Evolutionary conservation across 495 filamentous ascomycete species (phyloP).

Genomic region (Annulohypoxylon nitens): DNA sequence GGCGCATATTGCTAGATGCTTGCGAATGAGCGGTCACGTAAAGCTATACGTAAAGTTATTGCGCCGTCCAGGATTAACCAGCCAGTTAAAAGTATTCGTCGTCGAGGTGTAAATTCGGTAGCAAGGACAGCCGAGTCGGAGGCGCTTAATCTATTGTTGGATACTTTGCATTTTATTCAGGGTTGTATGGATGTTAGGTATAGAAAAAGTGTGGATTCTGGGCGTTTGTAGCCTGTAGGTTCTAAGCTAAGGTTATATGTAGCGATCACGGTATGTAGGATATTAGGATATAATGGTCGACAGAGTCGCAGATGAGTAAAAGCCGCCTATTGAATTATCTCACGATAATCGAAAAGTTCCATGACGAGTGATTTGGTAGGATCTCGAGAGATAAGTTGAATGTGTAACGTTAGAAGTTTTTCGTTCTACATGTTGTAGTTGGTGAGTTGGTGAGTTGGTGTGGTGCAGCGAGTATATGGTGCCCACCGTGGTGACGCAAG

Average conservation of each 20-base stretch:
- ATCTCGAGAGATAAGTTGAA: conserved; percentile 4
- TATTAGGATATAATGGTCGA: conserved; percentile 11
- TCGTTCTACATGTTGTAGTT: background rate
- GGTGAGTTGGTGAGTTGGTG: background rate
- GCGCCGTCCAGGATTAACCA: conserved; percentile 34
- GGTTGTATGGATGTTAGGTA: background rate
- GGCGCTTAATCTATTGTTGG: conserved; percentile 36
- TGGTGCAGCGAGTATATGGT: background rate
- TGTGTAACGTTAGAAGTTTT: background rate
- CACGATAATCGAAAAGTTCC: conserved; percentile 4
- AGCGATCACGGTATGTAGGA: background rate
- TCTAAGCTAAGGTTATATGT: conserved; percentile 2
- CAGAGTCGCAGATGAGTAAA: background rate
- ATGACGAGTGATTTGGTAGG: background rate
- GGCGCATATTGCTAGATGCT: conserved; percentile 17
- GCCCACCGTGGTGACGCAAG: background rate
- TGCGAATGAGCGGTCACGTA: conserved; percentile 19
- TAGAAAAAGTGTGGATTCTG: background rate
- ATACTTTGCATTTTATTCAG: background rate
- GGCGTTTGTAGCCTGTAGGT: background rate
- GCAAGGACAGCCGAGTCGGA: conserved; percentile 22
- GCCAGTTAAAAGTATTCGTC: conserved; percentile 24
- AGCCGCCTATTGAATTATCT: conserved; percentile 5
- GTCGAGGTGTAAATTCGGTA: conserved; percentile 22
- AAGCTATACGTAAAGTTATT: conserved; percentile 22